These are phyloP conservation scores for Lithospermum erythrorhizon DNA, from an alignment of 257 asterid genomes.

Conservation along the genomic window DNA sequence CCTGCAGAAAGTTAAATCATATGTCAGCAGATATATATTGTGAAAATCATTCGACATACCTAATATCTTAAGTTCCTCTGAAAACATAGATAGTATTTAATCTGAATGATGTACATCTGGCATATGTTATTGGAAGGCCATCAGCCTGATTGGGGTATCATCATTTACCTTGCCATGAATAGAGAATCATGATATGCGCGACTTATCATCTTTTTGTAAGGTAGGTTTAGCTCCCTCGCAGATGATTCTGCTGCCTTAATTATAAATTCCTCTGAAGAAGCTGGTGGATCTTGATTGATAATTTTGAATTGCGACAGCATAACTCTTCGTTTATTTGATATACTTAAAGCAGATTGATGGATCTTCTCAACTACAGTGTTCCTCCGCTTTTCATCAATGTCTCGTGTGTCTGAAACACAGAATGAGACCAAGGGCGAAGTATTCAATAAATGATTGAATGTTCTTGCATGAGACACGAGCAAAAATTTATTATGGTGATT, in stretches of 20 bases:
- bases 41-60: neutral
- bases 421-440: neutral
- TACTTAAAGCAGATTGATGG: slow-evolving; percentile 46
- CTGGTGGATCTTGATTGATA: slow-evolving; percentile 95
- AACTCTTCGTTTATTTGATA: slow-evolving; percentile 50
- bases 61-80: too few species aligned
- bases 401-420: slow-evolving; percentile 60
- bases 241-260: slow-evolving; percentile 70
- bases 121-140: neutral
- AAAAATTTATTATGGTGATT: neutral
- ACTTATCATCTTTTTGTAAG: slow-evolving; percentile 88
- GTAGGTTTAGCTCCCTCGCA: slow-evolving; percentile 52
- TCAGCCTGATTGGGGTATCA: neutral
- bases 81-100: neutral
- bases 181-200: slow-evolving; percentile 94
- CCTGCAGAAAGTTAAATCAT: slow-evolving; percentile 31
- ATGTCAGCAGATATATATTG: slow-evolving; percentile 6
- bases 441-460: neutral
- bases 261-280: slow-evolving; percentile 53
- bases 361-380: slow-evolving; percentile 60
- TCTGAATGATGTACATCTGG: neutral
- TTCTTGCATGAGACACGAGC: neutral
- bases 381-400: slow-evolving; percentile 72
- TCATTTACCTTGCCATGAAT: slow-evolving; percentile 83
- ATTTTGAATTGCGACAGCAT: slow-evolving; percentile 62